Evolutionary conservation across 2,329 filamentous ascomycete genomes (phyloP).

Genomic region (Tolypocladium pustulatum): DNA sequence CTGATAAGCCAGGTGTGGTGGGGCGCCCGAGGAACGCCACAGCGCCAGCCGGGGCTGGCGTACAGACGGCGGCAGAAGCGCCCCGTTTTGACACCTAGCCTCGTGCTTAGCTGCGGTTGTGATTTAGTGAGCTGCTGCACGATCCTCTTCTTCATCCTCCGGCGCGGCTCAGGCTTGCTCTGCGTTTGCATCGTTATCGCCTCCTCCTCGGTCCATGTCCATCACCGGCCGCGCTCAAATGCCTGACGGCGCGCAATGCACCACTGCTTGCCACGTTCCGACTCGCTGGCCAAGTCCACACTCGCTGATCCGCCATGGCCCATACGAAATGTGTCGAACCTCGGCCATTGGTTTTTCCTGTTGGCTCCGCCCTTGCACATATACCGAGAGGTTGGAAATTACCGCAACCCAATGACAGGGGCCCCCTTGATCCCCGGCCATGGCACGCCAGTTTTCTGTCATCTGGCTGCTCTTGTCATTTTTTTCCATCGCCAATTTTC

Average conservation of each 20-base stretch:
- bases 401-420: background rate
- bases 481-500: background rate
- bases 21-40: background rate
- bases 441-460: background rate
- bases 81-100: background rate
- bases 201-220: background rate
- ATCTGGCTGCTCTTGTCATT: background rate
- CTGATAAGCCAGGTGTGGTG: background rate
- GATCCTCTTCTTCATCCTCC: background rate
- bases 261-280: background rate
- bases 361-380: background rate
- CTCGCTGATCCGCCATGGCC: background rate
- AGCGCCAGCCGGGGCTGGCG: background rate
- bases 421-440: background rate
- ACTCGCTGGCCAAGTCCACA: background rate
- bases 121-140: background rate
- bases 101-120: background rate
- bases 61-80: background rate
- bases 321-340: background rate
- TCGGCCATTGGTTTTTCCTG: background rate
- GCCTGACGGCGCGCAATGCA: background rate
- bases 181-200: background rate
- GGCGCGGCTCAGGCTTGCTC: background rate
- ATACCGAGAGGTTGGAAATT: background rate
- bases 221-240: background rate